Base-by-base conservation (phyloP, 345 rosid genomes). In the Hevea brasiliensis region DNA sequence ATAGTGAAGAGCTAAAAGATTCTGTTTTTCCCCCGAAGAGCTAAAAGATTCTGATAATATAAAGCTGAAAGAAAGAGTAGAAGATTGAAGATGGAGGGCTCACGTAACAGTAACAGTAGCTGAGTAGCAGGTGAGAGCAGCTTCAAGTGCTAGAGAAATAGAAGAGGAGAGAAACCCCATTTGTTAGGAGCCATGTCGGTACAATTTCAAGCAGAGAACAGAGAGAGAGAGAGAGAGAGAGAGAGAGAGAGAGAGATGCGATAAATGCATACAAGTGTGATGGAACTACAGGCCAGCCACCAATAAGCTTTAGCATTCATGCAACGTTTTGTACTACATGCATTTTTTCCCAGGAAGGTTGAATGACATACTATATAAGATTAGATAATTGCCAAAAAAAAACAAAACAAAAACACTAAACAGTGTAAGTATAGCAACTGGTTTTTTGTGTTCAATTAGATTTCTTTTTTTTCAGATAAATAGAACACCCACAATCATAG, bases 121-220 rank as follows among this genome's bases (percentile, higher is more conserved):
- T n/a, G n/a, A n/a, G n/a, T n/a, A n/a, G n/a, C n/a, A n/a, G 51
- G 64, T n/a, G 47, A 58, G 21, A 67, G 63, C 57, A 58, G 81
- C 42, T 35, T 67, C 61, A 71, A 79, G 2, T 78, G 71, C 87
- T 74, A 67, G 7, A 2, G 62, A 37, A 40, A n/a, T 58, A 81
- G 85, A 75, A 75, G 67, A 78, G 60, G 76, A 78, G 79, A 80
- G 14, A 45, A 87, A 85, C 80, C 92, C 92, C 88, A 84, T 76
- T 68, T 57, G 77, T 71, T 82, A 73, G 95, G 90, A 89, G 87
- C 90, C 89, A 84, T 89, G 88, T 89, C 84, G 83, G 92, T 80
- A 81, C 74, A 87, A 82, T 56, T 77, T 75, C 76, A 84, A 88
- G 87, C 89, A 84, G 83, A 79, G 70, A 56, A 72, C 51, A 67